A percentile compares a stretch with the other conserved stretches of the same genome.
Conservation (phyloP, 2,329 filamentous ascomycete species). For the Botrytis fragariae region DNA sequence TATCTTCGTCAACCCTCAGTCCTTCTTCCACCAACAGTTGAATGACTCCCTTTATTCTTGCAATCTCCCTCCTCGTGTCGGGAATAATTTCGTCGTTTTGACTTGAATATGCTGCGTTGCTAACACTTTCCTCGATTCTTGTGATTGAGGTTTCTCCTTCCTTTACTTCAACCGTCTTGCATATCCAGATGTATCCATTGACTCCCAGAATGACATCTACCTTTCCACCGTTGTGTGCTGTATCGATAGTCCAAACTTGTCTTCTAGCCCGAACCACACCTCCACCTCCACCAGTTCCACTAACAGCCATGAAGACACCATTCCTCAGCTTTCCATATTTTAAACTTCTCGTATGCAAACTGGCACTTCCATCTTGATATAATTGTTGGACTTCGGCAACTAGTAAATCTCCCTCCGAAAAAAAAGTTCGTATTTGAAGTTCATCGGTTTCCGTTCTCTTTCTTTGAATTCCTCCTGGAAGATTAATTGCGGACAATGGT, state of each 20-base stretch:
- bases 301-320: conserved; percentile 81
- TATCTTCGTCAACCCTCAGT: conserved; percentile 85
- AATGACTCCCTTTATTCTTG: conserved; percentile 77
- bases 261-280: conserved; percentile 81
- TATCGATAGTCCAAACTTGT: conserved; percentile 82
- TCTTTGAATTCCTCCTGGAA: conserved; percentile 88
- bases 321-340: conserved; percentile 96
- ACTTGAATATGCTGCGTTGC: conserved; percentile 84
- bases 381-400: conserved; percentile 93
- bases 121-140: conserved; percentile 82
- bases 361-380: conserved; percentile 80
- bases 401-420: conserved; percentile 88
- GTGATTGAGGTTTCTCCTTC: conserved; percentile 59
- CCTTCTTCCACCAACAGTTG: conserved; percentile 78
- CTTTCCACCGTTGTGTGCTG: conserved; percentile 54
- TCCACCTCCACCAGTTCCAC: conserved; percentile 72
- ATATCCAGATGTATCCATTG: conserved; percentile 96
- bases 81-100: conserved; percentile 84
- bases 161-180: conserved; percentile 72
- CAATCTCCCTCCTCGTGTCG: conserved; percentile 82
- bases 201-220: conserved; percentile 89
- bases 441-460: conserved; percentile 94
- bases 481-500: conserved; percentile 85
- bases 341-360: conserved; percentile 82
- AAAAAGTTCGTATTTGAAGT: conserved; percentile 95